Evolutionary conservation across 306 rosid species (phyloP), one percentile per base, ranked within the genome.

Genomic region (Rosa rugosa): DNA sequence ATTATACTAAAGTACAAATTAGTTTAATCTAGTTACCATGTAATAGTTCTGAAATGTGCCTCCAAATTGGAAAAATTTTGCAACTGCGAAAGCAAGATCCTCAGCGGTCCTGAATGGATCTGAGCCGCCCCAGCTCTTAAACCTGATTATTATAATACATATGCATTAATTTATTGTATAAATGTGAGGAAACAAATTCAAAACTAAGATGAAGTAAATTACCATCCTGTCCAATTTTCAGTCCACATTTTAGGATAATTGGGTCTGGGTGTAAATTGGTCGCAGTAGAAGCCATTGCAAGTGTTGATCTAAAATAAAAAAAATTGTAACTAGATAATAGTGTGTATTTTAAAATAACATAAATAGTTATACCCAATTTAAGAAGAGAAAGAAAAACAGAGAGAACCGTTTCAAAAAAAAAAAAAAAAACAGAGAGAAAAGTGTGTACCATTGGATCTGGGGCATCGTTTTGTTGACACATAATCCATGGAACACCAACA

Each of bases 81-180:
- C 87, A 69, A 86, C 87, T 45, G 87, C 70, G 66, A 46, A 87
- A 73, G 90, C 80, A 64, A 81, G 40, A 73, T 86, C 90, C 79
- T 79, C 84, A 4, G 84, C 88, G 41, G 86, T 82, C 66, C 90
- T 81, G 71, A 69, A 82, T 54, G 86, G 90, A 54, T 69, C 36
- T 47, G 23, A 22, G 0, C 22, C n/a, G 2, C 88, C 88, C 88
- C 90, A 87, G 34, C n/a, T 11, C 44, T 68, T 87, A 11, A 2
- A 82, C 90, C 87, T 86, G 50, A 22, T 25, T 18, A 6, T 6
- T 23, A 38, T n/a, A 4, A 22, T 45, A 12, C 18, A 25, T 25
- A 51, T 23, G 54, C 6, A 2, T 31, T 3, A 27, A 8, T 51
- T 53, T 20, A 4, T 50, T 50, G 54, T 50, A 50, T 46, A 31